Base-by-base conservation (phyloP, 495 filamentous ascomycete species). In the Chaetomium cochliodes region DNA sequence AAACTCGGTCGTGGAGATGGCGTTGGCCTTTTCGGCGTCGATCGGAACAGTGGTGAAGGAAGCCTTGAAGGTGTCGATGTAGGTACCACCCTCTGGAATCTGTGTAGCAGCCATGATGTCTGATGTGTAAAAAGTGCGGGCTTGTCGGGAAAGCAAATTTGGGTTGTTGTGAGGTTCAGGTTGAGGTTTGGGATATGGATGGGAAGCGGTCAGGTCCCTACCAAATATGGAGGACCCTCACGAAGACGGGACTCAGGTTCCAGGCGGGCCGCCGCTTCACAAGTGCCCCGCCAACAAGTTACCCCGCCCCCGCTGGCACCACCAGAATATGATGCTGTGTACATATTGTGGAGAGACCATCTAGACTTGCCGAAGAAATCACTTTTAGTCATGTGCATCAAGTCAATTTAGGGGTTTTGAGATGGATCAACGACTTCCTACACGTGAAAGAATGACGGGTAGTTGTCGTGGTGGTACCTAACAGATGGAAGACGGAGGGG, bases 41-140 rank as follows among this genome's bases (percentile, higher is more conserved):
- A 96, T 75, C 13, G 90, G 87, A 28, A 97, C 94, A 60, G 91
- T 85, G 61, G 82, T 82, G 78, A 98, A 98, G 69, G 88, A 92
- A 67, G 80, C 81, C 80, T 92, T 90, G 72, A 92, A 79, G 66
- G 87, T 90, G 70, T 94, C 85, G 78, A 97, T 88, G 83, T 89
- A 92, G 66, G 93, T 96, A 58, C 83, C 84, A 65, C 86, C 90
- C 15, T 84, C 75, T 57, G 88, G 88, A 67, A 81, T 74, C 22
- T 66, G 62, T 13, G 70, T 72, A 33, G 74, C 64, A 57, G 78
- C 74, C 78, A 81, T 81, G 67, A 8, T 76, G 54, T 67, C 50
- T 50, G 49, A 22, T 52, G 47, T 25, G 53, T 25, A 49, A 60
- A 33, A 25, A 41, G 13, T 52, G 51, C 2, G 12, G 20, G 3